These are phyloP conservation scores for Ophiocordyceps camponoti-saundersi DNA, from an alignment of 2,329 filamentous ascomycete species.

Conservation along the genomic window DNA sequence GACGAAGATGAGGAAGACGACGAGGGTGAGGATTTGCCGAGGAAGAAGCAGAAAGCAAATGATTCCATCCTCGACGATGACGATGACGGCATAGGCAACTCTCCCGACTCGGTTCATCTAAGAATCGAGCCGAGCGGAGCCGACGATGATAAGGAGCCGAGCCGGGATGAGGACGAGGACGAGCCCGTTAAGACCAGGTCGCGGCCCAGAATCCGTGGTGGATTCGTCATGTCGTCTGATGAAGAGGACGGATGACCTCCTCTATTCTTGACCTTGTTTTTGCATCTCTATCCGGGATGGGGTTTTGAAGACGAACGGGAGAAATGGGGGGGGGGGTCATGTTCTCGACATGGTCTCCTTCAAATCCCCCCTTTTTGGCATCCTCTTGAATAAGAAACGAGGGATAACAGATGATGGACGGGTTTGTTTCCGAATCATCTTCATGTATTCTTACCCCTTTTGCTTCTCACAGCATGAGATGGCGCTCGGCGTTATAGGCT, in stretches of 20 bases:
- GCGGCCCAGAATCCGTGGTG: conserved; percentile 27
- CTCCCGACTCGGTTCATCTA: not conserved
- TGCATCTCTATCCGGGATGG: not conserved
- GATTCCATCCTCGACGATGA: not conserved
- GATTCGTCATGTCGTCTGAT: conserved; percentile 38
- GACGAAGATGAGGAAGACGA: conserved; percentile 11
- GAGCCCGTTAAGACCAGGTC: conserved; percentile 8
- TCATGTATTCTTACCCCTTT: no score
- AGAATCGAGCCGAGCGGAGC: not conserved
- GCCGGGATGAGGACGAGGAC: conserved; percentile 8
- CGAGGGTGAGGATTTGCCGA: not conserved
- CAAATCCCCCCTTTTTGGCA: no score
- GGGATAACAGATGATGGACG: no score
- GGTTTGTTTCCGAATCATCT: no score
- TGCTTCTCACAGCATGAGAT: no score
- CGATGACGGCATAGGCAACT: not conserved
- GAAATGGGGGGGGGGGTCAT: no score
- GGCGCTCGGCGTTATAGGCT: no score
- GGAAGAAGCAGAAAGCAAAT: conserved; percentile 4
- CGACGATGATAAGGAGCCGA: no score
- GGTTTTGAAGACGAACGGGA: no score
- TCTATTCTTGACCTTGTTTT: not conserved
- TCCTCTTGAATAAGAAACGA: no score
- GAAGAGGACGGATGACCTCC: conserved; percentile 34
- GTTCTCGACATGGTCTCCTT: no score